Evolutionary conservation across 176 grass and related monocot genomes (phyloP).

Genomic region (Ampelocalamus luodianensis): DNA sequence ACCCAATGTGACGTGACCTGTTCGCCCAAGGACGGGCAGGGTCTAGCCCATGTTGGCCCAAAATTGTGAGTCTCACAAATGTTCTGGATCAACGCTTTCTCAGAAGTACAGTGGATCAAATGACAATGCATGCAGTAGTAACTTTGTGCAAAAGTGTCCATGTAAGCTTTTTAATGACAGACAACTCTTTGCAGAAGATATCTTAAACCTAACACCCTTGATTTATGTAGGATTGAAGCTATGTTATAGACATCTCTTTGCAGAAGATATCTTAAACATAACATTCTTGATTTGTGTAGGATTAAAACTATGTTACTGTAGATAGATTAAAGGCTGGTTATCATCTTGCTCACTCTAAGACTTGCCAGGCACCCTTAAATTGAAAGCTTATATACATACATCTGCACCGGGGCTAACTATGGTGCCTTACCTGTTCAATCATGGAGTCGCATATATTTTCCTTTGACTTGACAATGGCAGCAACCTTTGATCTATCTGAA

Average conservation of each 20-base stretch:
- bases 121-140: not conserved
- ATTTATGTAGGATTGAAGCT: not conserved
- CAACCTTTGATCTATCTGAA: not conserved
- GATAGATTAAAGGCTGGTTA: not conserved
- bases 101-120: not conserved
- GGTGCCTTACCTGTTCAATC: too few relatives aligned
- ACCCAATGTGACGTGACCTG: constrained; percentile 9
- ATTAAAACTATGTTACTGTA: not conserved
- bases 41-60: constrained; percentile 38
- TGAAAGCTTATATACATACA: too few relatives aligned
- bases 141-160: not conserved
- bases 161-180: not conserved
- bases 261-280: too few relatives aligned
- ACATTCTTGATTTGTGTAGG: not conserved
- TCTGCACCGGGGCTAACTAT: too few relatives aligned
- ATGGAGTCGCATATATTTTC: too few relatives aligned
- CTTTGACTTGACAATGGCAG: not conserved
- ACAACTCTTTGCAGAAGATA: not conserved
- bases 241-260: not conserved
- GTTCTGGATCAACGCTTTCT: not conserved
- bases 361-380: too few relatives aligned
- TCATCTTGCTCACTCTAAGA: too few relatives aligned
- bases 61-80: not conserved
- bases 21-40: not conserved
- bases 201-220: not conserved